Evolutionary conservation across 208 protist species (phyloP).

Genomic region (Acanthamoeba quina): DNA sequence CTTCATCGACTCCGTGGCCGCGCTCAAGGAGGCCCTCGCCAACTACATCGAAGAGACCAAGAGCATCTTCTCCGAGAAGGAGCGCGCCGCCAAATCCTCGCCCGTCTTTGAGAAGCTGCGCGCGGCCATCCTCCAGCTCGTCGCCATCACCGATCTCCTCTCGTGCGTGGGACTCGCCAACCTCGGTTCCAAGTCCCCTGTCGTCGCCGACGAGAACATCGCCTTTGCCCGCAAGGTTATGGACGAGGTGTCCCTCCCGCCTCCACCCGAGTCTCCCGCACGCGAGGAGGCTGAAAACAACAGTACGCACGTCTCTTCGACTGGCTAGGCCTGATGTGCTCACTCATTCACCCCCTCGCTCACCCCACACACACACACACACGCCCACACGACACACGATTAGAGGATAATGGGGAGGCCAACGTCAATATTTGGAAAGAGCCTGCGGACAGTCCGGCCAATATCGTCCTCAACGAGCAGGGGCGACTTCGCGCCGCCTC

Average conservation of each 20-base stretch:
- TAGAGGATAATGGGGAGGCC: neutral
- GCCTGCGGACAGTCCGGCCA: constrained; percentile 73
- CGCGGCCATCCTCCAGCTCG: constrained; percentile 2
- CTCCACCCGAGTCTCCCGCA: neutral
- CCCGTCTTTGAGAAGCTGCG: neutral
- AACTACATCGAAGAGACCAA: constrained; percentile 70
- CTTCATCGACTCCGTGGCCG: neutral
- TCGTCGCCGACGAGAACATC: constrained; percentile 21
- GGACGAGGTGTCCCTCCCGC: constrained; percentile 38
- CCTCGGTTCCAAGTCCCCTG: constrained; percentile 12
- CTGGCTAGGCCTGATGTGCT: too few relatives aligned
- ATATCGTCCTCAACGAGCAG: constrained; percentile 75
- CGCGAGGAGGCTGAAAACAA: neutral
- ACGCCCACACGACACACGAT: neutral
- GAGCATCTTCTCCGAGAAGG: constrained; percentile 64
- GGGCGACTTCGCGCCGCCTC: constrained; percentile 29
- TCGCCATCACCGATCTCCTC: constrained; percentile 11
- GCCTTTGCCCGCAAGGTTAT: neutral
- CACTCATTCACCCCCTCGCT: neutral
- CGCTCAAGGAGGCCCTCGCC: constrained; percentile 33
- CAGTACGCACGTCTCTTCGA: neutral
- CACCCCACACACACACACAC: neutral
- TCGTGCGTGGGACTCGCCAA: neutral
- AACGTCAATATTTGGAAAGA: constrained; percentile 76
- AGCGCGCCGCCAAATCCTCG: neutral